Conservation (phyloP, 2,329 filamentous ascomycete genomes). For the Exophiala xenobiotica region DNA sequence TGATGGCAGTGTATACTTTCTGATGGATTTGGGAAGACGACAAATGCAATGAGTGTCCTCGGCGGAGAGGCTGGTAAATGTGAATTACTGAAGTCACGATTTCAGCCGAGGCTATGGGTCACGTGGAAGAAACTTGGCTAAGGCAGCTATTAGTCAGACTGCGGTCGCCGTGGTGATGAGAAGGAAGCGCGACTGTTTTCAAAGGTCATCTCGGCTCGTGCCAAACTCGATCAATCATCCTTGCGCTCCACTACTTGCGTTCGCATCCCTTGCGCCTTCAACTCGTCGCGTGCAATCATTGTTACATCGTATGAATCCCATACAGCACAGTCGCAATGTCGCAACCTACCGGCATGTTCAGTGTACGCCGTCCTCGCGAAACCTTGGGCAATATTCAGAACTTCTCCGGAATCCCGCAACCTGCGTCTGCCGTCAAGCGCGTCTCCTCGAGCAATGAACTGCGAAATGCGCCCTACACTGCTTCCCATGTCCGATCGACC, state of each 20-base stretch:
- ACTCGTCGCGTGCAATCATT: too few species aligned
- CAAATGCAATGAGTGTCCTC: background rate
- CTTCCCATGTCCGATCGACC: conserved; percentile 74
- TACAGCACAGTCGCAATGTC: conserved; percentile 58
- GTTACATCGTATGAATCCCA: too few species aligned
- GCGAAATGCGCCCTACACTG: conserved; percentile 62
- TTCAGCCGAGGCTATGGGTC: conserved; percentile 1
- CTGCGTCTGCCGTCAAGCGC: conserved; percentile 90
- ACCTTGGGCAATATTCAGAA: conserved; percentile 82
- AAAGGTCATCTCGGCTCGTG: background rate
- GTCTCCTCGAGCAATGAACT: conserved; percentile 73
- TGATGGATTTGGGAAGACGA: background rate
- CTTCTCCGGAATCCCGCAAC: conserved; percentile 84
- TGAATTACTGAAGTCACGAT: background rate
- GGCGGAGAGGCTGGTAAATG: background rate
- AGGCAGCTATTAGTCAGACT: background rate
- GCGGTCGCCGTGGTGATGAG: conserved; percentile 10
- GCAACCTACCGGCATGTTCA: conserved; percentile 85
- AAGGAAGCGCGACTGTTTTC: background rate
- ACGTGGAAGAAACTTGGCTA: background rate
- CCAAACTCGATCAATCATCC: background rate
- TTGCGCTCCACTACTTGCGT: background rate
- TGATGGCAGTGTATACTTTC: background rate
- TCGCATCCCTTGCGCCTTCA: background rate
- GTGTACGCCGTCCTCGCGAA: conserved; percentile 88